Conservation (phyloP, 2,329 filamentous ascomycete species). For the Penicillium sp. region DNA sequence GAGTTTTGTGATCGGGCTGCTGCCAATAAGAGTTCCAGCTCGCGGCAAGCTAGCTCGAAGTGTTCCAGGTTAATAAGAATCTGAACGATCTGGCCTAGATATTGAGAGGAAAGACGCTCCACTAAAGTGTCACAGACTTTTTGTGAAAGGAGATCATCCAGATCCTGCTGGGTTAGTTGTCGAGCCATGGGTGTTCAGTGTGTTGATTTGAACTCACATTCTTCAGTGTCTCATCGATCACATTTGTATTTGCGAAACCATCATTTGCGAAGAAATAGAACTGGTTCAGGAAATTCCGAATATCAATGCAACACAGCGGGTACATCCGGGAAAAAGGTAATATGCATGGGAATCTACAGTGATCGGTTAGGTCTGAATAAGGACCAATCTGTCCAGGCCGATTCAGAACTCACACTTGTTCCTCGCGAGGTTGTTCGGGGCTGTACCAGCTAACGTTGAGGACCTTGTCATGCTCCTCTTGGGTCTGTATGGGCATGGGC, state of each 20-base stretch:
- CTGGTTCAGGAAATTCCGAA: conserved; percentile 94
- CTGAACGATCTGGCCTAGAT: conserved; percentile 95
- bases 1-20: conserved; percentile 78
- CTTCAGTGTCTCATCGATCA: conserved; percentile 88
- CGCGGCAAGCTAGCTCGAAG: conserved; percentile 88
- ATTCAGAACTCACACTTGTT: conserved; percentile 62
- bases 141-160: conserved; percentile 91
- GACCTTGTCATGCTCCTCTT: conserved; percentile 92
- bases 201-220: conserved; percentile 51
- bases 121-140: conserved; percentile 91
- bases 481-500: conserved; percentile 93
- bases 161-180: conserved; percentile 53
- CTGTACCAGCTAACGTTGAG: conserved; percentile 95
- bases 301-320: conserved; percentile 95
- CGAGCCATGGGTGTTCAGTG: background rate
- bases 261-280: conserved; percentile 98
- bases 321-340: conserved; percentile 99
- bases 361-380: background rate
- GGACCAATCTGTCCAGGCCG: background rate
- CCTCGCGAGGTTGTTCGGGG: conserved; percentile 71
- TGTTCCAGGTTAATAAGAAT: conserved; percentile 97
- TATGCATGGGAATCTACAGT: conserved; percentile 78
- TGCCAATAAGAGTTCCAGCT: conserved; percentile 82
- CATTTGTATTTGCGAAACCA: conserved; percentile 83
- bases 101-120: conserved; percentile 84